Base-by-base conservation (phyloP, 2,329 filamentous ascomycete genomes). In the Trichothecium sympodiale region DNA sequence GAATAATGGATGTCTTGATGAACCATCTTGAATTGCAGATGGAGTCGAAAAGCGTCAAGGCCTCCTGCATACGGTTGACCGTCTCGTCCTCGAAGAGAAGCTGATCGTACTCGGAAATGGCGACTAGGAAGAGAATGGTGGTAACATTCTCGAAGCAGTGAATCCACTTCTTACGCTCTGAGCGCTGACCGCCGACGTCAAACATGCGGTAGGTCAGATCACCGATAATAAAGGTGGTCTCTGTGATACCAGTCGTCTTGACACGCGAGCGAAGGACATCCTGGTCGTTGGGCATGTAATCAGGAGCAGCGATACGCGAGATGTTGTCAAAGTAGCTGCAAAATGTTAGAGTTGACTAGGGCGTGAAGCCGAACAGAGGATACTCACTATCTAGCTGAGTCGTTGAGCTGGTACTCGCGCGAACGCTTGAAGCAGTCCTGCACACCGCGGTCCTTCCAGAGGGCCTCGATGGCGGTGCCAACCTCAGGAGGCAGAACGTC, bases 71-170 rank as follows among this genome's bases (percentile, higher is more conserved):
- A 69, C 86, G 83, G 62, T 91, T 91, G 73, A 91, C 84, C 0
- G 84, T 94, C 70, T 94, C 88, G 55, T 95, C 88, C 59, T 95
- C 88, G 59, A 95, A 94, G 31, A 95, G 74, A 42, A 94, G 71
- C 66, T 94, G 88, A 58, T 95, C 88, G 68, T 95, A 95, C 62
- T 94, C 88, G 47, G 87, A 94, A 50, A 95, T 94, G 61, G 89
- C 89, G 47, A 95, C 89, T 38, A 94, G 67, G 78, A 95, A 95
- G 28, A 95, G 81, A 49, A 95, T 94, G 8, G 88, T 94, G 8
- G 87, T 94, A 53, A 95, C 88, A 52, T 95, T 94, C 68, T 95
- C 88, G 62, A 95, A 95, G 67, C 88, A 94, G 68, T 95, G 88
- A 50, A 95, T 95, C 88, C 88, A 95, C 77, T 95, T 95, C 82